phyloP scores from a whole-genome alignment of 495 filamentous ascomycete genomes.

The Penicillium diatomitis region DNA sequence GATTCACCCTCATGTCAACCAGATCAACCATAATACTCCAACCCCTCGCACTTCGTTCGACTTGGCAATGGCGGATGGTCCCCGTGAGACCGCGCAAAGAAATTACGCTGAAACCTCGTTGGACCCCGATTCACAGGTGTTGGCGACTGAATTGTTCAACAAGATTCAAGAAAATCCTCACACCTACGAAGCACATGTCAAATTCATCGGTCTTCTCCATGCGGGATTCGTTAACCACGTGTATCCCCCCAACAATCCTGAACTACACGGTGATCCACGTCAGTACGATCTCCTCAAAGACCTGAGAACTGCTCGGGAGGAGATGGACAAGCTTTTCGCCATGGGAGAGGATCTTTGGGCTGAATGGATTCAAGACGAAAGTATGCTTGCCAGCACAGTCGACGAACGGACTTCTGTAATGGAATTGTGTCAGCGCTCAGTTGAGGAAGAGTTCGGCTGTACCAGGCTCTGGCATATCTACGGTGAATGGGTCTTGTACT shows the following conservation, averaged over 20 bases:
- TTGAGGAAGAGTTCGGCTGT: conserved; percentile 74
- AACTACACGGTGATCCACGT: conserved; percentile 36
- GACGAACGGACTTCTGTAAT: conserved; percentile 66
- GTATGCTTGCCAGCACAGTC: conserved; percentile 48
- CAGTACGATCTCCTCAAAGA: conserved; percentile 53
- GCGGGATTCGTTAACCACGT: conserved; percentile 52
- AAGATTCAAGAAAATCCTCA: conserved; percentile 53
- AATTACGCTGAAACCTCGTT: conserved; percentile 44
- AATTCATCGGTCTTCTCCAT: conserved; percentile 56
- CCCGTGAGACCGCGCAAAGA: conserved; percentile 37
- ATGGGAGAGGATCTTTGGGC: conserved; percentile 58
- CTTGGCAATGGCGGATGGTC: conserved; percentile 47
- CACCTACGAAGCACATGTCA: conserved; percentile 54
- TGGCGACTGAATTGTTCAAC: conserved; percentile 43
- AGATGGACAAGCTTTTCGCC: conserved; percentile 58
- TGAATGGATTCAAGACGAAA: conserved; percentile 57
- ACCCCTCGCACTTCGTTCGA: conserved; percentile 46
- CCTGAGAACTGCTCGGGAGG: conserved; percentile 51
- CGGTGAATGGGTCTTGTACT: conserved; percentile 73
- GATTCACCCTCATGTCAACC: conserved; percentile 38
- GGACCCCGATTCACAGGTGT: conserved; percentile 42
- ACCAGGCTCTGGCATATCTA: conserved; percentile 81
- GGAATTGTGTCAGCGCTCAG: conserved; percentile 71
- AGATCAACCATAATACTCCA: conserved; percentile 42
- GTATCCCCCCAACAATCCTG: conserved; percentile 37